Evolutionary conservation across 2,329 filamentous ascomycete species (phyloP), one percentile per base, ranked within the genome.

Genomic region (Sporothrix sp.): DNA sequence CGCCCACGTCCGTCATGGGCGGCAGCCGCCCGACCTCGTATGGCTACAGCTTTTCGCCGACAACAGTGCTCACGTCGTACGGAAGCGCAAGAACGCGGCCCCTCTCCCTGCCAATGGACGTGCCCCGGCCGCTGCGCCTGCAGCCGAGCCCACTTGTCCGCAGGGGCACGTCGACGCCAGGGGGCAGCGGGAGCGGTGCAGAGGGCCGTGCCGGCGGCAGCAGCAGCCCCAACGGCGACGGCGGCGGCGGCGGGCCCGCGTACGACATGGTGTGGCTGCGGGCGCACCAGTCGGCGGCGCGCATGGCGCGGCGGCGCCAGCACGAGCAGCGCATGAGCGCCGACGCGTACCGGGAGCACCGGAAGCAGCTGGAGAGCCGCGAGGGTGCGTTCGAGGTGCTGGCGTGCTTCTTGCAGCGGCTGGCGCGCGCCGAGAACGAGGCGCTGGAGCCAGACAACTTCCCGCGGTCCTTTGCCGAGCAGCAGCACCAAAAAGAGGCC

Each of bases 341-440:
- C 14, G 32, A 39, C 4, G 36, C n/a, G 27, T 37, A 44, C 14
- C 27, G 33, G 37, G 14, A 10, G 8, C 36, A 45, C 28, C 46
- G 30, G n/a, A 18, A n/a, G 18, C 27, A 25, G 8, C 49, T 52
- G 27, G 43, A 52, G 20, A 50, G 47, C 49, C 44, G 50, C 27
- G 55, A 54, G 50, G 54, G 55, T 33, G 36, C 37, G 8, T 48
- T 54, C 28, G 51, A 54, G 38, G 52, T 57, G 30, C 35, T 48
- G 27, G 27, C 11, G n/a, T 47, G 35, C 25, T 57, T 55, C 36
- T 18, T 56, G 27, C 38, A 30, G 20, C 46, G 47, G 8, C 53
- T 57, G 21, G 55, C 52, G 6, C 47, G 32, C 3, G 53, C 53
- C 47, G 55, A 57, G 30, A 57, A 57, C 52, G 53, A 46, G 1